These are phyloP conservation scores for rapeseed (Brassica napus) DNA, from an alignment of 345 rosid genomes.

Conservation along the genomic window DNA sequence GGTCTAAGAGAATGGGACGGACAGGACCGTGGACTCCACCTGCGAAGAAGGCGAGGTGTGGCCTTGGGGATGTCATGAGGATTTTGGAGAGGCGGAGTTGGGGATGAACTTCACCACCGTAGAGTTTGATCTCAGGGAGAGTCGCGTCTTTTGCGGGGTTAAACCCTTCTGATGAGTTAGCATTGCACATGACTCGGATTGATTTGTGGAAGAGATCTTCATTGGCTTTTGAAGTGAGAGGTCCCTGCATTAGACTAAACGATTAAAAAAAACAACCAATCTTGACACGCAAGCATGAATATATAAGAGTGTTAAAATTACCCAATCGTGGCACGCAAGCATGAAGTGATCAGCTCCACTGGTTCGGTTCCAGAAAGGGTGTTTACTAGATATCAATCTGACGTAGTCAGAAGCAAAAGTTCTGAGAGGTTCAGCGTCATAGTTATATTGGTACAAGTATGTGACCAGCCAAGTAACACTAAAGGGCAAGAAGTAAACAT, in stretches of 20 bases:
- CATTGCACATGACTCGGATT: conserved; percentile 85
- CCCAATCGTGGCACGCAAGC: conserved; percentile 95
- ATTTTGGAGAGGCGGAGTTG: conserved; percentile 51
- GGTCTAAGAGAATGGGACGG: conserved; percentile 59
- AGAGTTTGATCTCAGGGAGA: conserved; percentile 74
- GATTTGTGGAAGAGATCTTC: conserved; percentile 57
- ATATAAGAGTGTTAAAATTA: conserved; percentile 16
- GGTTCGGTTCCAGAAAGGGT: conserved; percentile 79
- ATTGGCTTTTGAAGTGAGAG: conserved; percentile 59
- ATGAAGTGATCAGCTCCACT: conserved; percentile 85
- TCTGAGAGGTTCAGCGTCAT: conserved; percentile 48
- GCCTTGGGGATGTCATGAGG: conserved; percentile 40
- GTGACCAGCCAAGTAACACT: conserved; percentile 77
- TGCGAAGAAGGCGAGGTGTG: conserved; percentile 72
- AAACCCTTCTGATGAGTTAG: conserved; percentile 92
- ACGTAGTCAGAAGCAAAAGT: conserved; percentile 73
- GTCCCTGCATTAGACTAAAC: conserved; percentile 55
- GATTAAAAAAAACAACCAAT: not conserved
- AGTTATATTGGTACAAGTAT: conserved; percentile 51
- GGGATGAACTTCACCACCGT: conserved; percentile 48
- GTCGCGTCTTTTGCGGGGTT: conserved; percentile 71
- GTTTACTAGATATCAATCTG: conserved; percentile 53
- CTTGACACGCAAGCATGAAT: not conserved
- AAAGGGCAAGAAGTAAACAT: conserved; percentile 82
- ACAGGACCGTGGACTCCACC: conserved; percentile 84